These are phyloP conservation scores for Schwanniomyces vanrijiae DNA, from an alignment of 805 yeast species.

Conservation along the genomic window DNA sequence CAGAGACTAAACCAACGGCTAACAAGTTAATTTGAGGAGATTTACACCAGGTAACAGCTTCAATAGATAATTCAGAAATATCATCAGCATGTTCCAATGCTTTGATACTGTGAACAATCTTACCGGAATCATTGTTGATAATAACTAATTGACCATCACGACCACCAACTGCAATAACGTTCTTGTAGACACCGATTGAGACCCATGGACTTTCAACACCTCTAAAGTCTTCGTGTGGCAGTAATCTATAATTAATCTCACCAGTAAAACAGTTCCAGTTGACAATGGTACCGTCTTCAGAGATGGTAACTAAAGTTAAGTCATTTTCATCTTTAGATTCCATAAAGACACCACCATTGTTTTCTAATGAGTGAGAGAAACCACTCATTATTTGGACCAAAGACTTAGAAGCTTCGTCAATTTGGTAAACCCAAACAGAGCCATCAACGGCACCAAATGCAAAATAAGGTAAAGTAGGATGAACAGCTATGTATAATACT, in stretches of 20 bases:
- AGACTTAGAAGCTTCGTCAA: conserved; percentile 47
- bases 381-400: conserved; percentile 76
- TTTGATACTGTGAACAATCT: conserved; percentile 62
- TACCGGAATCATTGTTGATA: conserved; percentile 74
- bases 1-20: conserved; percentile 89
- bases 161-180: conserved; percentile 75
- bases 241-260: conserved; percentile 64
- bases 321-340: conserved; percentile 59
- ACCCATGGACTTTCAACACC: conserved; percentile 90
- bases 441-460: conserved; percentile 95
- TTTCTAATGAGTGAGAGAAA: conserved; percentile 76
- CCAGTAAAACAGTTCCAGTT: conserved; percentile 89
- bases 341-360: conserved; percentile 77
- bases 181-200: conserved; percentile 54
- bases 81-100: conserved; percentile 57
- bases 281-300: conserved; percentile 84
- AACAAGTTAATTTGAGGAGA: conserved; percentile 53
- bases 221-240: conserved; percentile 60
- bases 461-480: conserved; percentile 76
- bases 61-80: conserved; percentile 43
- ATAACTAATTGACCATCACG: conserved; percentile 84
- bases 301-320: conserved; percentile 66
- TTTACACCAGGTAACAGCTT: conserved; percentile 75
- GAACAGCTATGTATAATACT: conserved; percentile 77
- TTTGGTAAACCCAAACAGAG: conserved; percentile 88